Conservation (phyloP, 176 grass and related monocot species). For the Paspalum vaginatum region DNA sequence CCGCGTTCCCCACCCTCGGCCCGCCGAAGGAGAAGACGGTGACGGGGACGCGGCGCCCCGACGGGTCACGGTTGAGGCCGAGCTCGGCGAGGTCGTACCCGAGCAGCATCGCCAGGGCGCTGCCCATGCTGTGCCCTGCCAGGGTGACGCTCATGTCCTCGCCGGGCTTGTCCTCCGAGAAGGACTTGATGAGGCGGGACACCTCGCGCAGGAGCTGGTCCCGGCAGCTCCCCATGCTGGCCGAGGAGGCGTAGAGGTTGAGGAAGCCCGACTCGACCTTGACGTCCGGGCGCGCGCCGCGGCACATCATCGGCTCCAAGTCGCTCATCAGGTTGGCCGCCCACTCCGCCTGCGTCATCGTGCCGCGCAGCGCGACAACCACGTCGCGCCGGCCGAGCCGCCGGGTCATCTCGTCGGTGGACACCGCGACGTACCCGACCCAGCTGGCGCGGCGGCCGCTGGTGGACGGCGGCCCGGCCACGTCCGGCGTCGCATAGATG, state of each 20-base stretch:
- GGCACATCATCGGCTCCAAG: conserved; percentile 55
- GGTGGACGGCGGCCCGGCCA: conserved; percentile 4
- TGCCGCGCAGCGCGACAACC: conserved; percentile 73
- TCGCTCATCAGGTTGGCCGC: conserved; percentile 82
- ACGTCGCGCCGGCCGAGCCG: conserved; percentile 72
- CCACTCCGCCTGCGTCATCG: conserved; percentile 75
- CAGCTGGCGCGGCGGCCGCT: conserved; percentile 46
- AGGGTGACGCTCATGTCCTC: conserved; percentile 62
- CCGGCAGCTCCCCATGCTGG: conserved; percentile 58
- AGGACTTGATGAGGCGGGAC: conserved; percentile 20
- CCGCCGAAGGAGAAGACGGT: conserved; percentile 71
- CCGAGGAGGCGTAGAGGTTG: conserved; percentile 72
- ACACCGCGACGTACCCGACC: conserved; percentile 68
- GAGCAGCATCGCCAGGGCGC: conserved; percentile 50
- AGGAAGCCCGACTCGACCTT: conserved; percentile 90
- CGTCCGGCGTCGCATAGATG: conserved; percentile 62
- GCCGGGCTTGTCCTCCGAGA: conserved; percentile 9
- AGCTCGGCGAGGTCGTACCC: conserved; percentile 59
- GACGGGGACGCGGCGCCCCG: conserved; percentile 34
- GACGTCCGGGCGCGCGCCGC: conserved; percentile 58
- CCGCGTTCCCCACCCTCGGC: conserved; percentile 59
- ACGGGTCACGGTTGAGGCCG: conserved; percentile 41
- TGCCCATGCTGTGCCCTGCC: conserved; percentile 70
- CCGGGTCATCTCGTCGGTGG: conserved; percentile 47
- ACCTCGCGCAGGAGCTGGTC: conserved; percentile 66